These are phyloP conservation scores for Ganoderma resinaceum DNA, from an alignment of 1,284 basidiomycete genomes.

Conservation along the genomic window DNA sequence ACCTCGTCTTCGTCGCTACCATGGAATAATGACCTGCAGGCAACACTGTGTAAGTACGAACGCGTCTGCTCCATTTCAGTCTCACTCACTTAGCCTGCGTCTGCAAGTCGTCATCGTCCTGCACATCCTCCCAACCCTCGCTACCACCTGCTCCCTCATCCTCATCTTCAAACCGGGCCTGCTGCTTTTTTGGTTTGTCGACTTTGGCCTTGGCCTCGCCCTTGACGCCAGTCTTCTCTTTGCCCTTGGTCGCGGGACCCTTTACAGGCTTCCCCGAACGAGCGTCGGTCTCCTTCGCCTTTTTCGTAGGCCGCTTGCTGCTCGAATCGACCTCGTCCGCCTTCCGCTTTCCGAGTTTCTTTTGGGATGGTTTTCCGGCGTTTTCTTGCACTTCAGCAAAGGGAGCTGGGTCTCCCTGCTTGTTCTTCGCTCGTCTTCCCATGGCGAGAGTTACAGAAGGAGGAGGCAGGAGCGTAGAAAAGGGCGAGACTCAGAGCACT, in stretches of 20 bases:
- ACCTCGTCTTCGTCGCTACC: conserved; percentile 58
- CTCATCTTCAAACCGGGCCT: conserved; percentile 36
- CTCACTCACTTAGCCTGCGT: conserved; percentile 51
- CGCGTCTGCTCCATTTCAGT: conserved; percentile 18
- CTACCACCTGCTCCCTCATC: conserved; percentile 42
- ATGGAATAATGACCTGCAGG: conserved; percentile 53
- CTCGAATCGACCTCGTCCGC: conserved; percentile 49
- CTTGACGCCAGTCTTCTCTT: conserved; percentile 22
- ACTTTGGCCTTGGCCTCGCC: conserved; percentile 44
- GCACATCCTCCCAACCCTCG: conserved; percentile 72
- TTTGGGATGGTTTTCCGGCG: conserved; percentile 47
- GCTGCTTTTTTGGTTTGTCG: conserved; percentile 27
- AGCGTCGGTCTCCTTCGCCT: conserved; percentile 51
- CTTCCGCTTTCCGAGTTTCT: conserved; percentile 78
- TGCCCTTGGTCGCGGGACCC: conserved; percentile 29
- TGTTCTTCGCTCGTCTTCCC: conserved; percentile 92
- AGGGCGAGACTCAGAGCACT: background rate
- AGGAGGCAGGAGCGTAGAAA: background rate
- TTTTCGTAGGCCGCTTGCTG: conserved; percentile 61
- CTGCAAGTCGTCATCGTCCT: conserved; percentile 53
- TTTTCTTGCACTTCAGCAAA: conserved; percentile 50
- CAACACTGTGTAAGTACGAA: background rate
- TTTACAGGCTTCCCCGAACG: conserved; percentile 18
- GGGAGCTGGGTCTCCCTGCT: conserved; percentile 82
- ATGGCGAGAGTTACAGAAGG: conserved; percentile 49